Evolutionary conservation across 2,329 filamentous ascomycete genomes (phyloP).

Genomic region (Pleurostoma richardsiae): DNA sequence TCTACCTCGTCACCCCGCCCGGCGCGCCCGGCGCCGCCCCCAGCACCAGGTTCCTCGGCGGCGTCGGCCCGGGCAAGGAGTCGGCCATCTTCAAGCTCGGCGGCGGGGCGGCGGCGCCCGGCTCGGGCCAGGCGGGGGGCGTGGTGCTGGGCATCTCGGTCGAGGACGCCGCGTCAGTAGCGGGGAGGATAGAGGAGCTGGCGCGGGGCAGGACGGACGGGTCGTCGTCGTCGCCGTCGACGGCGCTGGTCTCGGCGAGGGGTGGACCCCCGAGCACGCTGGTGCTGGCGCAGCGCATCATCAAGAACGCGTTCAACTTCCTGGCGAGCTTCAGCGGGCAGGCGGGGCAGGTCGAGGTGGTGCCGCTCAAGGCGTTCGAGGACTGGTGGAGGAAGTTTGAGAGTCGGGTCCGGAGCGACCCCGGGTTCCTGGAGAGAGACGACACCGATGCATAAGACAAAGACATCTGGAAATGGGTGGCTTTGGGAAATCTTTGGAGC

Average conservation of each 20-base stretch:
- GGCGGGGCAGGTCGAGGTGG: slow-evolving; percentile 65
- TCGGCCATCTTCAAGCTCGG: slow-evolving; percentile 84
- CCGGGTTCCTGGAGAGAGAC: slow-evolving; percentile 74
- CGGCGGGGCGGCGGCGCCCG: slow-evolving; percentile 13
- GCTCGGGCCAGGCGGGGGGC: slow-evolving; percentile 25
- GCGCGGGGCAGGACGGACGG: slow-evolving; percentile 31
- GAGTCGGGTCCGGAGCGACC: slow-evolving; percentile 76
- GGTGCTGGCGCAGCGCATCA: slow-evolving; percentile 84
- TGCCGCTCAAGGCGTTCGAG: slow-evolving; percentile 91
- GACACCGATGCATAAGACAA: slow-evolving; percentile 3
- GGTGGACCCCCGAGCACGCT: slow-evolving; percentile 55
- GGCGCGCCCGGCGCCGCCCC: slow-evolving; percentile 32
- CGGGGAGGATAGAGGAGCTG: slow-evolving; percentile 60
- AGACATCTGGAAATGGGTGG: too few species aligned
- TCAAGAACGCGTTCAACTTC: slow-evolving; percentile 97
- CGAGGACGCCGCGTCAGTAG: slow-evolving; percentile 70
- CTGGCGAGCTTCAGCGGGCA: slow-evolving; percentile 77
- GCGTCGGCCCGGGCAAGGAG: slow-evolving; percentile 83
- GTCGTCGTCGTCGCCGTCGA: slow-evolving; percentile 15
- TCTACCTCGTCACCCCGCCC: slow-evolving; percentile 67
- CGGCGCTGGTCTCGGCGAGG: slow-evolving; percentile 15
- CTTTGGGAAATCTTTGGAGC: too few species aligned
- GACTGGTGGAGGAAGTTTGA: slow-evolving; percentile 99
- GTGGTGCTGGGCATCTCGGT: slow-evolving; percentile 78
- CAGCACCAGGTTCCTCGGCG: slow-evolving; percentile 81